These are phyloP conservation scores for Lasiosphaeria hispida DNA, from an alignment of 495 filamentous ascomycete genomes.

Conservation along the genomic window DNA sequence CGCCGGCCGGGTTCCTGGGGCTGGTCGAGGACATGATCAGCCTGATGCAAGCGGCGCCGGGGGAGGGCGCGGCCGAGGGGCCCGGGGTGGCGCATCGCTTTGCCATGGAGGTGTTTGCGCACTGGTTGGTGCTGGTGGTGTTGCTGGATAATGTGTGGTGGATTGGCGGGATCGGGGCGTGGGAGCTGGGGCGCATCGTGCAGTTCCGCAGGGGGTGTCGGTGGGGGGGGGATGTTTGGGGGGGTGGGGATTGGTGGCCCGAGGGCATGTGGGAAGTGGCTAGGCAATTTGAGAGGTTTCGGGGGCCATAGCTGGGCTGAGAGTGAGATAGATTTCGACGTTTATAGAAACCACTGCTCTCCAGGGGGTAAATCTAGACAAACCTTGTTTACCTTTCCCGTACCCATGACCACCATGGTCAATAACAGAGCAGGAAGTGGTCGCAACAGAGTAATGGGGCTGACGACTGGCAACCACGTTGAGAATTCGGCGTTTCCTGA, in stretches of 20 bases:
- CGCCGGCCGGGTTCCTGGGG: slow-evolving; percentile 16
- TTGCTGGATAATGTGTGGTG: slow-evolving; percentile 46
- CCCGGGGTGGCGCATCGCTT: slow-evolving; percentile 25
- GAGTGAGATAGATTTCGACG: no score
- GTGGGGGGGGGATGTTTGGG: slow-evolving; percentile 3
- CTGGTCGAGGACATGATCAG: slow-evolving; percentile 18
- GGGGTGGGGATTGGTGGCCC: slow-evolving; percentile 20
- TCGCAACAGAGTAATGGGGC: no score
- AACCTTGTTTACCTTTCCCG: no score
- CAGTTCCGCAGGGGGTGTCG: not conserved
- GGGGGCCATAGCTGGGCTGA: no score
- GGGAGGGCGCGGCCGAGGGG: not conserved
- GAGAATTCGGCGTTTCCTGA: no score
- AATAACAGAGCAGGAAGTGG: no score
- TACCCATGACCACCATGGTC: no score
- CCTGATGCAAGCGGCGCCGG: not conserved
- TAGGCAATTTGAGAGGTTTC: slow-evolving; percentile 11
- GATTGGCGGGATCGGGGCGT: slow-evolving; percentile 34
- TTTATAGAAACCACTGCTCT: no score
- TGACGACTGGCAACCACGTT: no score
- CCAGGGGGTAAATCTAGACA: no score
- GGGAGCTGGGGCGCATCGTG: slow-evolving; percentile 26
- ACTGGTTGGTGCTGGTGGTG: slow-evolving; percentile 45
- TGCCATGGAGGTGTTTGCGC: slow-evolving; percentile 44
- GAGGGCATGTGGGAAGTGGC: slow-evolving; percentile 19